A percentile compares a stretch with the other conserved stretches of the same genome.
Evolutionary conservation across 2,329 filamentous ascomycete genomes (phyloP).

Genomic region (Pseudocercospora musae): DNA sequence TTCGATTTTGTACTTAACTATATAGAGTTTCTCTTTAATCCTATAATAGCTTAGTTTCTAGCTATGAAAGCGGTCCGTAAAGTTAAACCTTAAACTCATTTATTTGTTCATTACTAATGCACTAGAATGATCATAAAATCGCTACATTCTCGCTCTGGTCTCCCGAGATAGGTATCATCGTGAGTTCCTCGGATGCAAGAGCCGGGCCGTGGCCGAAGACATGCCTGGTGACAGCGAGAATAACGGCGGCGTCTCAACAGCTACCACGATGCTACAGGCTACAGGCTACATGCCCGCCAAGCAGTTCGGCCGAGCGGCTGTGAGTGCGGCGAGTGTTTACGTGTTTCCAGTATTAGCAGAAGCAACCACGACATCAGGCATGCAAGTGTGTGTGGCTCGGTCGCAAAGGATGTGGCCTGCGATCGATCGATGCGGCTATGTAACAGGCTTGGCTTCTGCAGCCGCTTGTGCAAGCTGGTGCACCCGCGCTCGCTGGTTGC

Average conservation of each 20-base stretch:
- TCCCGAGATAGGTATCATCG: too few relatives aligned
- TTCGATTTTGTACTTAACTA: too few relatives aligned
- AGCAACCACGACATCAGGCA: background rate
- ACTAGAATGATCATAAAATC: too few relatives aligned
- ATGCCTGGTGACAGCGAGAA: background rate
- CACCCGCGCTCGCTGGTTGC: slow-evolving; percentile 3
- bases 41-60: too few relatives aligned
- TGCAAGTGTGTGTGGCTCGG: background rate
- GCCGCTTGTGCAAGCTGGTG: slow-evolving; percentile 8
- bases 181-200: too few relatives aligned
- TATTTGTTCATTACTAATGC: too few relatives aligned
- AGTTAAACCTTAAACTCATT: too few relatives aligned
- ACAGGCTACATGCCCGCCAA: too few relatives aligned
- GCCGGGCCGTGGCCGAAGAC: background rate
- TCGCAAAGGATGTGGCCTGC: background rate
- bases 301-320: background rate
- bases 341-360: too few relatives aligned
- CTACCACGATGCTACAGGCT: background rate
- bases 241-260: background rate
- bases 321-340: background rate
- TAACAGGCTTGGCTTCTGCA: background rate
- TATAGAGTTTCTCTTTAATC: too few relatives aligned
- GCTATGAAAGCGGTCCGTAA: too few relatives aligned
- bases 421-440: slow-evolving; percentile 8
- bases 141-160: too few relatives aligned